Percentiles rank a stretch among this genome's conserved stretches.
These are phyloP conservation scores for Rhinocladiella similis DNA, from an alignment of 2,329 filamentous ascomycete genomes.

Conservation along the genomic window DNA sequence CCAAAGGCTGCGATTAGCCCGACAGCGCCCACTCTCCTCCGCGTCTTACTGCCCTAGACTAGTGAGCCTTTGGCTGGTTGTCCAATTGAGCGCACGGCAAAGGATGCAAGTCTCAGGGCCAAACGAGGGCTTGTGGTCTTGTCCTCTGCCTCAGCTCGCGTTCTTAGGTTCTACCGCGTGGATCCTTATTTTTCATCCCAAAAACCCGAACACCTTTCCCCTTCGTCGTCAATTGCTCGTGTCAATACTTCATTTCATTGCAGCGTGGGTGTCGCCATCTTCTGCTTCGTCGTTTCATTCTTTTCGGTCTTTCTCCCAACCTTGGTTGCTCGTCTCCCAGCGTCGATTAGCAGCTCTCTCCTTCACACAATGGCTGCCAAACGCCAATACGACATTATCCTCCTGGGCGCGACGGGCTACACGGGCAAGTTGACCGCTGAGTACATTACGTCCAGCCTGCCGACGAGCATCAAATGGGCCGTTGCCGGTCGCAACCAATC, in stretches of 20 bases:
- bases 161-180: not conserved
- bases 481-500: constrained; percentile 76
- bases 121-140: not conserved
- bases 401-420: constrained; percentile 75
- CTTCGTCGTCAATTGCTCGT: not conserved
- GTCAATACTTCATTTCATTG: not conserved
- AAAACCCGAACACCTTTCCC: not conserved
- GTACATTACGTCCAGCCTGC: constrained; percentile 68
- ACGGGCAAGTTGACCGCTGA: constrained; percentile 77
- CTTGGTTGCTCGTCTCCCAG: not conserved
- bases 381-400: constrained; percentile 63
- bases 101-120: not conserved
- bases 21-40: not conserved
- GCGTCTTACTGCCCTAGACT: constrained; percentile 1
- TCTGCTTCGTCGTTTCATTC: not conserved
- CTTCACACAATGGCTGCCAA: constrained; percentile 40
- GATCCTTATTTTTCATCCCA: not conserved
- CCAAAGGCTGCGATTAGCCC: not conserved
- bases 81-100: constrained; percentile 2
- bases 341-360: not conserved
- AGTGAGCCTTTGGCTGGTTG: constrained; percentile 1
- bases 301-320: not conserved
- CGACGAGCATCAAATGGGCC: constrained; percentile 82
- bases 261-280: not conserved
- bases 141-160: not conserved